Percentiles rank a stretch among this genome's conserved stretches.
These are phyloP conservation scores for Nicotiana tabacum DNA, from an alignment of 257 asterid genomes.

Conservation along the genomic window DNA sequence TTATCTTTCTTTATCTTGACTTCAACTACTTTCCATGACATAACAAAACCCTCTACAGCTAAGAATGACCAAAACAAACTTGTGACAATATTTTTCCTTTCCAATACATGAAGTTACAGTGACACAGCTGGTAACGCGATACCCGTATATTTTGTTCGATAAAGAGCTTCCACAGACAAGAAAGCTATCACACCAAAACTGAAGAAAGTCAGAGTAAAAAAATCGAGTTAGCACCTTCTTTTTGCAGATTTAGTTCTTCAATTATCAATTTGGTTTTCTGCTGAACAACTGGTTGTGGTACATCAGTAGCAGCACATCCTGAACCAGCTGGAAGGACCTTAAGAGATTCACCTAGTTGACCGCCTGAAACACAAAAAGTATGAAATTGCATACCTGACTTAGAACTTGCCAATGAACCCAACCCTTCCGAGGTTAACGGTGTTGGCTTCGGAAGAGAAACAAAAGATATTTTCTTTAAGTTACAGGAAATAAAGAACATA, in stretches of 20 bases:
- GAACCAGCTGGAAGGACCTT: conserved; percentile 9
- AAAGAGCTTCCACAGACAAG: background rate
- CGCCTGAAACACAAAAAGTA: conserved; percentile 19
- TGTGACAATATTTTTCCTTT: background rate
- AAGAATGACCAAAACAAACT: background rate
- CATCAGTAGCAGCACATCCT: conserved; percentile 18
- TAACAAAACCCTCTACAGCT: background rate
- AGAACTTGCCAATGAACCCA: conserved; percentile 7
- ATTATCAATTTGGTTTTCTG: conserved; percentile 13
- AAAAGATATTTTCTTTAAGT: background rate
- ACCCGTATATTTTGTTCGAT: background rate
- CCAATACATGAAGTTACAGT: background rate
- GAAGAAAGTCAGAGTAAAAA: background rate
- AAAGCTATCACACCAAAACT: background rate
- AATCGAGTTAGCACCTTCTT: conserved; percentile 32
- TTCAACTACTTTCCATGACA: background rate
- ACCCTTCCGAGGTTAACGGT: background rate
- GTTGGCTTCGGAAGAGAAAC: background rate
- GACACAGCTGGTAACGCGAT: background rate
- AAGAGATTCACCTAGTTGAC: conserved; percentile 21
- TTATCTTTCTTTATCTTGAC: background rate
- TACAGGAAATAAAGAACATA: background rate
- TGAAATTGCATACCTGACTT: background rate
- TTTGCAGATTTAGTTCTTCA: conserved; percentile 20
- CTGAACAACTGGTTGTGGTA: conserved; percentile 18